Base-by-base conservation (phyloP, 192 early-diverging fungal species). In the Funneliformis mosseae region DNA sequence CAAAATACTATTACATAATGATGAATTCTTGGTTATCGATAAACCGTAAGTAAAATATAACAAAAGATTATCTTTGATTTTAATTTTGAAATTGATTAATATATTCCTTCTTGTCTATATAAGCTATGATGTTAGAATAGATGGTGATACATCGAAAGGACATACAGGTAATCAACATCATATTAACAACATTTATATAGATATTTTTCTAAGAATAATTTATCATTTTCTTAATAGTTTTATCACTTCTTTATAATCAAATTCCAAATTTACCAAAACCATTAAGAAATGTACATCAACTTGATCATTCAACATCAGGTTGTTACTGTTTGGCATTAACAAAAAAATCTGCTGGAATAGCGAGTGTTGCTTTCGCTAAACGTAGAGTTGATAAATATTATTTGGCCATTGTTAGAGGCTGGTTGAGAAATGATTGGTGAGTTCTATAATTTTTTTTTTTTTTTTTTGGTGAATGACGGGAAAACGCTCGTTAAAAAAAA, bases 261-360 rank as follows among this genome's bases (percentile, higher is more conserved):
- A 63, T 75, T 46, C 81, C 83, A 55, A 39, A 42, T 8, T 64
- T 84, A 25, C 77, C 81, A 46, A 80, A 46, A 25, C 62, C 66
- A 41, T 78, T 86, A 27, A 73, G 80, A 9, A 84, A 86, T 62
- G 81, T 84, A 9, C 85, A 86, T 73, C 85, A 86, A 59, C 28
- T 86, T 14, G 85, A 86, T 68, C 84, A 84, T 67, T 81, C 85
- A 12, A 86, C 85, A 18, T 86, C 85, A 6, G 85, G 85, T 9
- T 74, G 84, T 8, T 86, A 81, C 50, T 74, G 83, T 28, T 55
- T 86, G 8, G 85, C 83, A 18, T 60, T 84, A 45, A 84, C 63
- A 28, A 74, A 80, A 72, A 69, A 81, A 55, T 79, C 83, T 39
- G 85, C 85, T 5, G 77, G 74, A 11, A 39, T 59, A 39, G 85